These are phyloP conservation scores for Pseudogymnoascus sp. DNA, from an alignment of 2,329 filamentous ascomycete genomes.

Conservation along the genomic window DNA sequence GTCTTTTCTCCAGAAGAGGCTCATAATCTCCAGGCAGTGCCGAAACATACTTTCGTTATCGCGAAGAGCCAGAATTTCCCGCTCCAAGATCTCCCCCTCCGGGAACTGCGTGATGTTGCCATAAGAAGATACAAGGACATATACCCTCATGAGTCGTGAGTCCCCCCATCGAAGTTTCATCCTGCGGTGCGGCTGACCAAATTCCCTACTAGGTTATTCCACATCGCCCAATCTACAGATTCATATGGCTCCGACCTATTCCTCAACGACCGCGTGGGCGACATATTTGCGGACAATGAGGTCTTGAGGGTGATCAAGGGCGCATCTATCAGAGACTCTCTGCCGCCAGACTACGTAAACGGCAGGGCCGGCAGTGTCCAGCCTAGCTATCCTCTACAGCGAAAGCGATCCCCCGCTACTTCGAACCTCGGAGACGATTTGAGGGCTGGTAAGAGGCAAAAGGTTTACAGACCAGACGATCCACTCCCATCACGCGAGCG, in stretches of 20 bases:
- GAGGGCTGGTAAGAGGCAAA: conserved; percentile 6
- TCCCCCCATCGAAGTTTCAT: not conserved
- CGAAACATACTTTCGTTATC: conserved; percentile 5
- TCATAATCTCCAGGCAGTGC: not conserved
- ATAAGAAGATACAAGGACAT: conserved; percentile 10
- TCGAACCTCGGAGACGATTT: conserved; percentile 3
- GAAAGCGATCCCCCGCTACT: conserved; percentile 6
- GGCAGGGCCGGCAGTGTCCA: conserved; percentile 1
- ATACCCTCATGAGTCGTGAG: conserved; percentile 10
- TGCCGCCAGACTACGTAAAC: conserved; percentile 3
- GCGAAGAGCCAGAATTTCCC: conserved; percentile 3
- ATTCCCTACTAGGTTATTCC: not conserved
- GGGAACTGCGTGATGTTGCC: conserved; percentile 2
- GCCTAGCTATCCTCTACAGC: not conserved
- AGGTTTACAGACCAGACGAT: conserved; percentile 1
- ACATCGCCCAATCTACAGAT: conserved; percentile 9
- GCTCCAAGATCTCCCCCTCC: conserved; percentile 1
- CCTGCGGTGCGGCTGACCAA: not conserved
- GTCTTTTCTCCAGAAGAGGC: conserved; percentile 9
- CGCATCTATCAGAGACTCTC: conserved; percentile 8
- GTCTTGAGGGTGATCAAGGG: conserved; percentile 9
- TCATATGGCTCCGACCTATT: conserved; percentile 6
- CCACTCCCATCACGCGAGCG: conserved; percentile 1
- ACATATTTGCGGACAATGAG: conserved; percentile 11
- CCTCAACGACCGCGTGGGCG: conserved; percentile 9